Percentiles rank a stretch among this genome's conserved stretches.
Evolutionary conservation across 331 rosid species (phyloP).

Genomic region (Saraca asoca): DNA sequence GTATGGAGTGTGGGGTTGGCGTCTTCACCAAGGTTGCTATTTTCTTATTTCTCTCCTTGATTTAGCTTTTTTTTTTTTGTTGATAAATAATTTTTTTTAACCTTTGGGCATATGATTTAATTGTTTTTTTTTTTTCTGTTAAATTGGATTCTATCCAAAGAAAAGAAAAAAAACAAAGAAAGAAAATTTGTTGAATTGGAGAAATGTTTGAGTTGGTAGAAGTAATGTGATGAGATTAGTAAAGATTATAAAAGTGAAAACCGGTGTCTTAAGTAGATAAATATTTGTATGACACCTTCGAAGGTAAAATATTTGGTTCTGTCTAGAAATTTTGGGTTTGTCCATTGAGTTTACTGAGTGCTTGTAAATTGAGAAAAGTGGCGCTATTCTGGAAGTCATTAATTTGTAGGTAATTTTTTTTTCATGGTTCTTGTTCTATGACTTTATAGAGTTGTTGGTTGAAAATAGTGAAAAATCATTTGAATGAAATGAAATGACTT

Average conservation of each 20-base stretch:
- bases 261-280: not conserved
- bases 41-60: not conserved
- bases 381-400: too few relatives aligned
- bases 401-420: too few relatives aligned
- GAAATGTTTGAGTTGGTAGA: not conserved
- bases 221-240: not conserved
- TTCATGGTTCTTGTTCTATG: not conserved
- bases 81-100: too few relatives aligned
- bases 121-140: not conserved
- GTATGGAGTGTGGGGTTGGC: slow-evolving; percentile 94
- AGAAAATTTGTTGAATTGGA: not conserved
- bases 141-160: too few relatives aligned
- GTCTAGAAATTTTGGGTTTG: not conserved
- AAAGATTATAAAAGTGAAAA: not conserved
- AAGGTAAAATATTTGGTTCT: not conserved
- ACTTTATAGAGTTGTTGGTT: not conserved
- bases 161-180: too few relatives aligned
- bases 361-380: not conserved
- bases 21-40: slow-evolving; percentile 76
- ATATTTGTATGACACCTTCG: not conserved
- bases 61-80: too few relatives aligned
- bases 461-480: not conserved
- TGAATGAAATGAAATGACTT: not conserved
- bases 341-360: not conserved
- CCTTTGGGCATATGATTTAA: not conserved